A percentile compares a stretch with the other conserved stretches of the same genome.
Evolutionary conservation across 176 grass and related monocot genomes (phyloP).

Genomic region (Miscanthus lutarioriparius): DNA sequence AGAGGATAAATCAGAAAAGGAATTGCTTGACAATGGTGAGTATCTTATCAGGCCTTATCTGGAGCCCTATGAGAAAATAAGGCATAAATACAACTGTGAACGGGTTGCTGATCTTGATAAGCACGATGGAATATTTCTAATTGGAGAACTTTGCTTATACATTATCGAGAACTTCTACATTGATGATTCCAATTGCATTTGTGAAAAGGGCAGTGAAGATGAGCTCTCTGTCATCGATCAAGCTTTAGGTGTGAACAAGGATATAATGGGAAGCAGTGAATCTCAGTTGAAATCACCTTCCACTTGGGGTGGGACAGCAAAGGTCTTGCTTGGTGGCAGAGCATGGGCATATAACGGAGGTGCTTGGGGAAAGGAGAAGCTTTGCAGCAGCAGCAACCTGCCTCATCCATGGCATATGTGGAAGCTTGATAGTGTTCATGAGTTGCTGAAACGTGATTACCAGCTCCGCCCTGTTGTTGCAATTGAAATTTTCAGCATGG

Average conservation of each 20-base stretch:
- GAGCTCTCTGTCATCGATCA: conserved; percentile 97
- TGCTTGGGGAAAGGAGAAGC: conserved; percentile 97
- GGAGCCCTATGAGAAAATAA: conserved; percentile 93
- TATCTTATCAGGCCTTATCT: conserved; percentile 98
- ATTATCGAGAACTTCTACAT: conserved; percentile 99
- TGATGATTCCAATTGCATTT: conserved; percentile 88
- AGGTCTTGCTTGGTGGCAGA: conserved; percentile 75
- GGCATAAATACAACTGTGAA: conserved; percentile 93
- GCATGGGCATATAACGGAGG: conserved; percentile 98
- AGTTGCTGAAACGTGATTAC: conserved; percentile 97
- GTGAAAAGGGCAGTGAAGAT: conserved; percentile 87
- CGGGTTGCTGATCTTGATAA: conserved; percentile 95
- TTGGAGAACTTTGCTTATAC: conserved; percentile 92
- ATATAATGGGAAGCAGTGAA: conserved; percentile 74
- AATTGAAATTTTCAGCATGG: conserved; percentile 99
- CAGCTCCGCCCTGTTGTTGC: conserved; percentile 97
- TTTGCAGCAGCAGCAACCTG: conserved; percentile 78
- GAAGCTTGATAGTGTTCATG: conserved; percentile 98
- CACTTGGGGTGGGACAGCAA: conserved; percentile 50
- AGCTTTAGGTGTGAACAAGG: conserved; percentile 97
- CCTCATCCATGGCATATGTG: conserved; percentile 99
- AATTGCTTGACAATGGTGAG: conserved; percentile 94
- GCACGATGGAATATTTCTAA: conserved; percentile 97
- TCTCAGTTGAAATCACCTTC: conserved; percentile 78
- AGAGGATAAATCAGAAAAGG: conserved; percentile 88